Evolutionary conservation across 139 green algal species (phyloP).

Genomic region (Micractinium sp.): DNA sequence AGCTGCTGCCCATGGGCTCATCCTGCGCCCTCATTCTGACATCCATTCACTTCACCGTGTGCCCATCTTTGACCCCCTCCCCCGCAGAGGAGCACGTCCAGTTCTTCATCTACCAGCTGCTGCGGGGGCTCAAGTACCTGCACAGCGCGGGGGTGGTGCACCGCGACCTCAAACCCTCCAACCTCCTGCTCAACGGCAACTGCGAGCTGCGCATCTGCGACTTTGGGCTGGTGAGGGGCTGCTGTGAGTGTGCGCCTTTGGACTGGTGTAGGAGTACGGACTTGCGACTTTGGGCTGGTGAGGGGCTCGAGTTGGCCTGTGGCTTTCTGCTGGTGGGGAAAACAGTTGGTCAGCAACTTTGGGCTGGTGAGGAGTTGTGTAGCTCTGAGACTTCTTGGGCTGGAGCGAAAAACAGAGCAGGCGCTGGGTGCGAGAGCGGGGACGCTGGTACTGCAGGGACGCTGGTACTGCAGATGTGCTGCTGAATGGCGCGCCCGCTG

Average conservation of each 20-base stretch:
- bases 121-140: conserved; percentile 40
- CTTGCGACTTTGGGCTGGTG: conserved; percentile 97
- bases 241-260: not conserved
- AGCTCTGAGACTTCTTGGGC: too few species aligned
- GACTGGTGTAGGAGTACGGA: conserved; percentile 96
- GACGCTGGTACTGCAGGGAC: too few species aligned
- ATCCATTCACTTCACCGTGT: not conserved
- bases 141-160: conserved; percentile 44
- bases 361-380: too few species aligned
- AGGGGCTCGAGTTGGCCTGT: too few species aligned
- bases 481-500: too few species aligned
- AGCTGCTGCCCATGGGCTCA: too few species aligned
- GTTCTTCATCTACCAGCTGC: conserved; percentile 94
- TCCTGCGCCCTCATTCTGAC: too few species aligned
- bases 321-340: too few species aligned
- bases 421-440: too few species aligned
- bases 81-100: conserved; percentile 86
- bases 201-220: conserved; percentile 99
- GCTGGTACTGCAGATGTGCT: too few species aligned
- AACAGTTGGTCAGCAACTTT: too few species aligned
- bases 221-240: conserved; percentile 90
- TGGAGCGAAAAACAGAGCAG: too few species aligned
- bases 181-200: conserved; percentile 71
- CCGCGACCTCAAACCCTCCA: conserved; percentile 56
- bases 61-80: not conserved